Conservation (phyloP, 2,329 filamentous ascomycete species). For the Lecanoromycetidae sp. region DNA sequence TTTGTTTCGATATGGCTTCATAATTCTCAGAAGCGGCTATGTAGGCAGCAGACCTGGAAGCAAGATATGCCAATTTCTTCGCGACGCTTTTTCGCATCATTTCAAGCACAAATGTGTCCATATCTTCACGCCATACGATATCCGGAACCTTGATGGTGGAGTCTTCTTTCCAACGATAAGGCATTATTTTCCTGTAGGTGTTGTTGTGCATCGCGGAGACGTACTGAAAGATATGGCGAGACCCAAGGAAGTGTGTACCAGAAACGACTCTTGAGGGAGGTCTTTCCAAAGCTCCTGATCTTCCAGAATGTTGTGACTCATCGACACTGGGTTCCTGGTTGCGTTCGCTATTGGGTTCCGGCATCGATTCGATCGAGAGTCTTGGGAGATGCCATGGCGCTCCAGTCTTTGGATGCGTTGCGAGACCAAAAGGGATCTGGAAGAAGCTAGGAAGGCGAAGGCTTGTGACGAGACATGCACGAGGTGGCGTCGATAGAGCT, state of each 20-base stretch:
- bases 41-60: conserved; percentile 16
- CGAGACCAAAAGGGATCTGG: conserved; percentile 11
- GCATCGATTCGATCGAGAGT: not conserved
- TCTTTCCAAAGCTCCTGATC: not conserved
- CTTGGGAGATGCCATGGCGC: conserved; percentile 18
- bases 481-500: conserved; percentile 15
- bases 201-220: conserved; percentile 16
- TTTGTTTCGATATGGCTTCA: conserved; percentile 21
- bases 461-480: conserved; percentile 15
- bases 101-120: conserved; percentile 31
- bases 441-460: conserved; percentile 15
- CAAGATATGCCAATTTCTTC: conserved; percentile 27
- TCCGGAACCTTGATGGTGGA: conserved; percentile 22
- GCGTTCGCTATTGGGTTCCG: not conserved
- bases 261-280: not conserved
- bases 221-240: conserved; percentile 49
- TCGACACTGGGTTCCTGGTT: too few species aligned
- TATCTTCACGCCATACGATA: conserved; percentile 37
- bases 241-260: conserved; percentile 52
- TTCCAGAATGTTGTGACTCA: too few species aligned
- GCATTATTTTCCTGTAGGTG: conserved; percentile 22
- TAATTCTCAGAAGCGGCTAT: conserved; percentile 16
- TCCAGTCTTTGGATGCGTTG: conserved; percentile 16
- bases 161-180: conserved; percentile 27
- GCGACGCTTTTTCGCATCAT: conserved; percentile 28